Evolutionary conservation across 306 rosid genomes (phyloP).

Genomic region (Trifolium subterraneum): DNA sequence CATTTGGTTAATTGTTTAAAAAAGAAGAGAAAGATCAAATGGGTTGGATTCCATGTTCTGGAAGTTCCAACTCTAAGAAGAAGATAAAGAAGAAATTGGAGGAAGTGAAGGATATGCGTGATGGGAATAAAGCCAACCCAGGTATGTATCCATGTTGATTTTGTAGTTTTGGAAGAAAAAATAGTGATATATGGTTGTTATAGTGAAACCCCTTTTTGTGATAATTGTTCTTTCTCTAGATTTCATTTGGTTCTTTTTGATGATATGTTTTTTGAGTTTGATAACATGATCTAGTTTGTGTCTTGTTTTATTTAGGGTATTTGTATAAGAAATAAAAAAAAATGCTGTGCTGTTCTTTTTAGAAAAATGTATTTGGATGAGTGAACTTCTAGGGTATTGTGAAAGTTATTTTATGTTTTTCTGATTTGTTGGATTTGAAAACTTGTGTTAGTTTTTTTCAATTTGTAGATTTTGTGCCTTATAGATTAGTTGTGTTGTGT

Average conservation of each 20-base stretch:
- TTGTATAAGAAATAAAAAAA: not conserved
- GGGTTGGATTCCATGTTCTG: slow-evolving; percentile 94
- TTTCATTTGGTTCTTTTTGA: slow-evolving; percentile 1
- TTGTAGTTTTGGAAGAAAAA: not conserved
- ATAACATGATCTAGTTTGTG: slow-evolving; percentile 28
- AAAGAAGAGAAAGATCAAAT: slow-evolving; percentile 40
- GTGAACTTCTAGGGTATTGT: no score
- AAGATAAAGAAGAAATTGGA: slow-evolving; percentile 56
- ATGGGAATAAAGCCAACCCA: slow-evolving; percentile 62
- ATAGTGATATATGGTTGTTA: slow-evolving; percentile 17
- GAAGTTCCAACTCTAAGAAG: slow-evolving; percentile 64
- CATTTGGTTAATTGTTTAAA: slow-evolving; percentile 18
- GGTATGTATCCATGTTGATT: slow-evolving; percentile 62
- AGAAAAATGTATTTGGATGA: not conserved
- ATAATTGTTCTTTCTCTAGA: slow-evolving; percentile 33
- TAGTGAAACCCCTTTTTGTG: slow-evolving; percentile 41
- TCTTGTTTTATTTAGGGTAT: slow-evolving; percentile 38
- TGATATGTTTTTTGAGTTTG: slow-evolving; percentile 25
- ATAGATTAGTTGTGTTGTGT: not conserved
- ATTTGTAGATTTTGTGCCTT: slow-evolving; percentile 2
- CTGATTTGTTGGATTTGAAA: not conserved
- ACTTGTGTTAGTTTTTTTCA: not conserved
- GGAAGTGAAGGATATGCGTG: slow-evolving; percentile 54
- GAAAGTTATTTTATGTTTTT: not conserved
- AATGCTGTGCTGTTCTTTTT: not conserved